These are phyloP conservation scores for Selaginella tamariscina DNA, from an alignment of 75 land plant genomes.

Conservation along the genomic window DNA sequence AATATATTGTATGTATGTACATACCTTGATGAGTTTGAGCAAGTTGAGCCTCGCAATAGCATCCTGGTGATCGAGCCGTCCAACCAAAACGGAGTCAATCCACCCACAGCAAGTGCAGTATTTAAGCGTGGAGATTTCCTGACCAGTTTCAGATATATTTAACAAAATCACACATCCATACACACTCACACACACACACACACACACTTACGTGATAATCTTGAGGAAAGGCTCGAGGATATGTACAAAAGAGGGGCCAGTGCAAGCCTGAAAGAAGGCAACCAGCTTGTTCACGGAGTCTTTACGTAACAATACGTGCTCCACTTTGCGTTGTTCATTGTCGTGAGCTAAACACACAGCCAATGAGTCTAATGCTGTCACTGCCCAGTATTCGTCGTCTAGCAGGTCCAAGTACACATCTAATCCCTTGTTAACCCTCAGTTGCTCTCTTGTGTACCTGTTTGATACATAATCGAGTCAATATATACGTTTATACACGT, in stretches of 20 bases:
- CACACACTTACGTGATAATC: constrained; percentile 63
- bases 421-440: constrained; percentile 71
- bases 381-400: constrained; percentile 87
- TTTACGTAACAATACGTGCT: constrained; percentile 65
- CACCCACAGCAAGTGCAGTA: constrained; percentile 77
- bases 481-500: too few species aligned
- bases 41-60: constrained; percentile 94
- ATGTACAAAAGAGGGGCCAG: constrained; percentile 79
- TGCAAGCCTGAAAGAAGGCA: constrained; percentile 72
- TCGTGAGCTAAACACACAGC: constrained; percentile 98
- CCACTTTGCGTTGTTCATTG: constrained; percentile 90
- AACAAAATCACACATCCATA: neutral
- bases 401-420: constrained; percentile 83
- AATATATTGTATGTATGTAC: neutral
- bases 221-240: constrained; percentile 97
- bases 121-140: constrained; percentile 92
- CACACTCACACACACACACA: neutral
- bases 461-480: too few species aligned
- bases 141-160: too few species aligned
- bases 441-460: constrained; percentile 64
- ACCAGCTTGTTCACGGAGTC: constrained; percentile 87
- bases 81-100: constrained; percentile 89
- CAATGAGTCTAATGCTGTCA: constrained; percentile 88
- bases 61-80: constrained; percentile 92
- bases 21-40: constrained; percentile 88